Evolutionary conservation across 768 basidiomycete genomes (phyloP), one percentile per base, ranked within the genome.

Genomic region (Gloeostereum incarnatum): DNA sequence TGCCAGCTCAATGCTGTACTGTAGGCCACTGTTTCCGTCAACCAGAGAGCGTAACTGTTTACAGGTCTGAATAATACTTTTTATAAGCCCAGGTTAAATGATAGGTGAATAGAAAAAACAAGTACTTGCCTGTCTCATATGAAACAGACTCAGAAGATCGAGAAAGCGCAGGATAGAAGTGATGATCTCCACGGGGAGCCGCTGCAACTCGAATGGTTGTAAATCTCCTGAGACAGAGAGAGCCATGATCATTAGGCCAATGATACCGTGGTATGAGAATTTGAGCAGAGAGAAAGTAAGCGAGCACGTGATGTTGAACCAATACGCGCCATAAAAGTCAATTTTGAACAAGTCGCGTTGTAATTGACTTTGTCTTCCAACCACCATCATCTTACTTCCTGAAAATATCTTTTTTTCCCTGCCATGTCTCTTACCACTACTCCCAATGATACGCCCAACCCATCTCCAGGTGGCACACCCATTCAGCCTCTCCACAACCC

Each of bases 401-500:
- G 14, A 29, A 29, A 29, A n/a, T n/a, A n/a, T 38, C 18, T 42
- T 40, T 35, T 29, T 23, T 44, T 33, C n/a, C 19, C 37, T 25
- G 51, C 43, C 46, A 68, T 66, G 61, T 83, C 82, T 58, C 67
- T 78, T 25, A 64, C 69, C 13, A 48, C 73, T 23, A 75, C 81
- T 18, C 77, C 81, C 43, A 75, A 64, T 13, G 47, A 72, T 23
- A 75, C 81, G 17, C 77, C 81, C 43, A 75, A 64, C 42, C 79
- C 81, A 46, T 84, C 84, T 29, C 82, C 86, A 37, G 55, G 58
- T 33, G 60, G 61, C 16, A 62, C 71, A 4, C 73, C 74, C 39
- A 76, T 92, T 42, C 78, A 86, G 54, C 85, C 90, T 17, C 73
- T 93, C 48, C 90, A 94, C 61, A 82, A 89, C 55, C 88, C 89